These are phyloP conservation scores for Venturiaceae sp. DNA, from an alignment of 2,329 filamentous ascomycete genomes.

Conservation along the genomic window DNA sequence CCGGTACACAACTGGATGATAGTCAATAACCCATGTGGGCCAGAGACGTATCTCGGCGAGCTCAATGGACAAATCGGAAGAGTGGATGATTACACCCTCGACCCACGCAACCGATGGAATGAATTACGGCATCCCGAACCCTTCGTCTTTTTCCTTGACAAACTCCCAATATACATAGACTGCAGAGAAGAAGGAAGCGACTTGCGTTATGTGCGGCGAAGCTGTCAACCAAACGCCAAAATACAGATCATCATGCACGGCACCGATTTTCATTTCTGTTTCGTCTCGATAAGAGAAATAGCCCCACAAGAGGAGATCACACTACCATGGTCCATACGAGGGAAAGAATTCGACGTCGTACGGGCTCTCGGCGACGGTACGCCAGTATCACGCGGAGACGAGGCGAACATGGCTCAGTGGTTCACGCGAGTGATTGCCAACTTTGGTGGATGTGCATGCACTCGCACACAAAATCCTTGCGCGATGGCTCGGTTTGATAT, in stretches of 20 bases:
- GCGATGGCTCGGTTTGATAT: constrained; percentile 23
- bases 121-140: constrained; percentile 39
- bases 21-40: constrained; percentile 38
- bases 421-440: constrained; percentile 63
- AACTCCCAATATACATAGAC: constrained; percentile 86
- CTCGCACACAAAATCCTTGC: constrained; percentile 29
- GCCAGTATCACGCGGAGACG: constrained; percentile 45
- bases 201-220: constrained; percentile 82
- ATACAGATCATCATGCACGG: constrained; percentile 76
- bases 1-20: constrained; percentile 64
- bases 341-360: constrained; percentile 14
- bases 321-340: constrained; percentile 46
- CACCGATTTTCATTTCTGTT: constrained; percentile 84
- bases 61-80: constrained; percentile 51
- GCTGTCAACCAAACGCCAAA: constrained; percentile 81
- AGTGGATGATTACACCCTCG: constrained; percentile 36
- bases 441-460: constrained; percentile 71
- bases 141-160: constrained; percentile 61
- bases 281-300: constrained; percentile 76
- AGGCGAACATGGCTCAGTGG: constrained; percentile 52
- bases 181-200: constrained; percentile 78
- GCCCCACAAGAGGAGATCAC: constrained; percentile 60
- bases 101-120: constrained; percentile 36
- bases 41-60: constrained; percentile 54
- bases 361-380: constrained; percentile 32